Percentiles rank a stretch among this genome's conserved stretches.
Evolutionary conservation across 2,329 filamentous ascomycete species (phyloP).

Genomic region (Nectriaceae sp.): DNA sequence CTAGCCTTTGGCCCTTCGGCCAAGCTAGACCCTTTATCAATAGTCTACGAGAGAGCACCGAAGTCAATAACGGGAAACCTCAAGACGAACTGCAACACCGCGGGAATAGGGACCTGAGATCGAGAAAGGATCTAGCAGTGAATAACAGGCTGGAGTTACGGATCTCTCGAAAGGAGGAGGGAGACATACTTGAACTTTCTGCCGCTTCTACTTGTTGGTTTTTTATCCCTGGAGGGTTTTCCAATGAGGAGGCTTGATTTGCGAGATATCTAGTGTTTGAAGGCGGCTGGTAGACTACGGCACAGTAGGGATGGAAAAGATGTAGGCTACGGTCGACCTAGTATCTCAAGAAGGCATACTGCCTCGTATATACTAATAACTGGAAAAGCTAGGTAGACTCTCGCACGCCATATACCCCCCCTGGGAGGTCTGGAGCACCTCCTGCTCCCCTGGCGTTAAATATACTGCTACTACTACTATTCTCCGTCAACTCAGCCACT

Average conservation of each 20-base stretch:
- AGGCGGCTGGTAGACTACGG: background rate
- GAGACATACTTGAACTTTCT: background rate
- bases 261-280: background rate
- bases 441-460: no score
- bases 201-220: background rate
- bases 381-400: background rate
- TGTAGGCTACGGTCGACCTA: background rate
- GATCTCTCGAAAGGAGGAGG: background rate
- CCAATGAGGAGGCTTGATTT: background rate
- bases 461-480: no score
- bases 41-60: background rate
- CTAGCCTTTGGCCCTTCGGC: background rate
- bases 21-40: background rate
- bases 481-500: no score
- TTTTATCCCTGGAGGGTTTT: background rate
- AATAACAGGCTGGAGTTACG: background rate
- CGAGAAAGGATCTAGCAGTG: background rate
- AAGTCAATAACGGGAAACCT: background rate
- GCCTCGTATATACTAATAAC: background rate
- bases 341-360: background rate
- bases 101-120: background rate
- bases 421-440: no score
- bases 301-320: background rate
- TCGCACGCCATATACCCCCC: no score
- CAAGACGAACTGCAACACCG: background rate